phyloP scores from a whole-genome alignment of 2,329 filamentous ascomycete genomes.

The Aspergillus latus region DNA sequence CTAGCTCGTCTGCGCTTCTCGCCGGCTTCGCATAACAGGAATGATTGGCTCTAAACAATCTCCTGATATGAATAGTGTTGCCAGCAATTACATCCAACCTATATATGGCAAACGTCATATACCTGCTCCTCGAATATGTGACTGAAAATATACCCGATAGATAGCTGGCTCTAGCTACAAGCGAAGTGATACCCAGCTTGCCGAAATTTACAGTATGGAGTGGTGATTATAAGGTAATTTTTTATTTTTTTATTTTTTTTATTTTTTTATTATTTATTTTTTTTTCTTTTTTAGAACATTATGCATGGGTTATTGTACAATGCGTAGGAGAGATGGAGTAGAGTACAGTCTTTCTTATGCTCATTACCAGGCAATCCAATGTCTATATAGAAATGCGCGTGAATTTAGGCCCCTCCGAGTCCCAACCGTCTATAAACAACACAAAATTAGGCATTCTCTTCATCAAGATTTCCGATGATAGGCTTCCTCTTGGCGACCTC shows the following conservation, averaged over 20 bases:
- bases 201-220: neutral
- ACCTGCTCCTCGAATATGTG: neutral
- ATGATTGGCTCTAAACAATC: neutral
- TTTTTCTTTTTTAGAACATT: neutral
- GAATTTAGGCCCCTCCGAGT: neutral
- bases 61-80: too few species aligned
- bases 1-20: neutral
- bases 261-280: too few species aligned
- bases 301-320: constrained; percentile 15
- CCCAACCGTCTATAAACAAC: constrained; percentile 1
- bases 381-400: constrained; percentile 6
- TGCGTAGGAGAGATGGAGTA: constrained; percentile 5
- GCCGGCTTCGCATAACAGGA: neutral
- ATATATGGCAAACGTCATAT: too few species aligned
- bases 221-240: neutral
- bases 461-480: constrained; percentile 42
- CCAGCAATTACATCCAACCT: too few species aligned
- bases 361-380: constrained; percentile 2
- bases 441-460: constrained; percentile 27
- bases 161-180: neutral
- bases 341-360: constrained; percentile 3
- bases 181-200: neutral
- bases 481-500: constrained; percentile 39
- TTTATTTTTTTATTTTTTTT: too few species aligned
- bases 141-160: neutral